Percentiles rank a stretch among this genome's conserved stretches.
phyloP scores from a whole-genome alignment of 331 rosid species.

The Rhamnella rubrinervis region DNA sequence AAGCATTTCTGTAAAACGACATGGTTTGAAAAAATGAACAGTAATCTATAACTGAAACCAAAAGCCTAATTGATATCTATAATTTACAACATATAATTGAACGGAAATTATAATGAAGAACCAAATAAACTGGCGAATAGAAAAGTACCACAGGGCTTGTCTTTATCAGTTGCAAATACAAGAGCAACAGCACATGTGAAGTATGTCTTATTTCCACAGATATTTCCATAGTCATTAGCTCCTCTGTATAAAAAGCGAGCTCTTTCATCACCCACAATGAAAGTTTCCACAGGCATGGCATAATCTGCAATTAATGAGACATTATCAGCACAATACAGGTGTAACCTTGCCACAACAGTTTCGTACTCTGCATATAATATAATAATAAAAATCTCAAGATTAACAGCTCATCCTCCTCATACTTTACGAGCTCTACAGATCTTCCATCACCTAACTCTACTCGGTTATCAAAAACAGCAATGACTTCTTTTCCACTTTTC shows the following conservation, averaged over 20 bases:
- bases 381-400: neutral
- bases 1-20: too few relatives aligned
- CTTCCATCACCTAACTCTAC: conserved; percentile 10
- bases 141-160: conserved; percentile 52
- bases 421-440: neutral
- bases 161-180: conserved; percentile 60
- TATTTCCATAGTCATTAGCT: conserved; percentile 30
- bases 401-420: neutral
- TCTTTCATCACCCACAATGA: conserved; percentile 74
- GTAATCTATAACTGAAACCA: too few relatives aligned
- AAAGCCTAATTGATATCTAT: too few relatives aligned
- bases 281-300: conserved; percentile 69
- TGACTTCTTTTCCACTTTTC: neutral
- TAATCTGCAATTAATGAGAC: conserved; percentile 49
- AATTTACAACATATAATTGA: too few relatives aligned
- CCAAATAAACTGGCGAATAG: conserved; percentile 7
- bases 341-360: too few relatives aligned
- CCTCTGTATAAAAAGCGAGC: conserved; percentile 43
- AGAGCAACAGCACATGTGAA: conserved; percentile 64
- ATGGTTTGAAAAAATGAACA: too few relatives aligned
- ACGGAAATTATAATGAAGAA: neutral
- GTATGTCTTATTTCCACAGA: conserved; percentile 29
- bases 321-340: conserved; percentile 3
- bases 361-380: neutral
- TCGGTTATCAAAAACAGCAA: conserved; percentile 6